phyloP scores from a whole-genome alignment of 805 yeast genomes.

The Brettanomyces anomalus region DNA sequence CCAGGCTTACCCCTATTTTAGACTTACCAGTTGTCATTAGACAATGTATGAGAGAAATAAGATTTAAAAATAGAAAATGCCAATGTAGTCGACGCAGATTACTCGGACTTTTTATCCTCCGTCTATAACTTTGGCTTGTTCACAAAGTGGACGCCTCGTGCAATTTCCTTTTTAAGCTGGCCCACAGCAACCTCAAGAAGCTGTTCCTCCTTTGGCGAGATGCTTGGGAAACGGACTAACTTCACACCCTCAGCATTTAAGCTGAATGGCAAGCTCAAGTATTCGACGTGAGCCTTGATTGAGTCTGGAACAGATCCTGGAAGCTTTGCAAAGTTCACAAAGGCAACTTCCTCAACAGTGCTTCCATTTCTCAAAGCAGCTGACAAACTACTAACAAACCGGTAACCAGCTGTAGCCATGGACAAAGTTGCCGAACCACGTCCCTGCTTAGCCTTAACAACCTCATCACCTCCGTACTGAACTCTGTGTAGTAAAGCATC shows the following conservation, averaged over 20 bases:
- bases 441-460: constrained; percentile 90
- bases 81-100: not conserved
- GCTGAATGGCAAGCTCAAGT: constrained; percentile 40
- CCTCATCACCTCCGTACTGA: constrained; percentile 88
- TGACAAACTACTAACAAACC: constrained; percentile 49
- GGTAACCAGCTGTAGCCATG: constrained; percentile 91
- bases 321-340: constrained; percentile 45
- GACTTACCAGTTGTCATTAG: not conserved
- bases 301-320: constrained; percentile 31
- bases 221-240: constrained; percentile 11
- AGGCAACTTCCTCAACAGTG: constrained; percentile 36
- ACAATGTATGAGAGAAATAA: not conserved
- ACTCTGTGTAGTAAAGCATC: constrained; percentile 72
- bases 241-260: constrained; percentile 28
- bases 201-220: constrained; percentile 9
- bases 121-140: constrained; percentile 13
- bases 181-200: constrained; percentile 11
- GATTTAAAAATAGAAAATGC: not conserved
- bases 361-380: constrained; percentile 13
- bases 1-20: not conserved
- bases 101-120: not conserved
- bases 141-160: constrained; percentile 17
- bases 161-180: constrained; percentile 12
- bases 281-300: constrained; percentile 25
- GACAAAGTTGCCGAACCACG: constrained; percentile 92